Percentiles rank a stretch among this genome's conserved stretches.
Evolutionary conservation across 257 asterid genomes (phyloP).

Genomic region (Solanum rostratum): DNA sequence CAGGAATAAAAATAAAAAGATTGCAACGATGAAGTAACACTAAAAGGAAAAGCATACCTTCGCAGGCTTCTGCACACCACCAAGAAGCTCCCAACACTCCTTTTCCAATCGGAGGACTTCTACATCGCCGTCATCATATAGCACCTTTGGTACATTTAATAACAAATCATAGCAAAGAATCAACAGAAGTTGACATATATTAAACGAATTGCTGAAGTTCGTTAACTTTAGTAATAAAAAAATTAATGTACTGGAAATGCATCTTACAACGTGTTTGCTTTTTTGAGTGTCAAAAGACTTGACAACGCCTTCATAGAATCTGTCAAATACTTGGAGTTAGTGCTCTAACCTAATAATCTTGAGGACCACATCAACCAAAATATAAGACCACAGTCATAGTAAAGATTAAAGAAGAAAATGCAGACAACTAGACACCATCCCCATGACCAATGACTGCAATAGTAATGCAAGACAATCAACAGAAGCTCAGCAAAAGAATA

Average conservation of each 20-base stretch:
- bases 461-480: neutral
- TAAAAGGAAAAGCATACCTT: conserved; percentile 20
- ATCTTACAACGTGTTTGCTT: conserved; percentile 81
- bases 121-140: conserved; percentile 43
- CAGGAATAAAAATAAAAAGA: neutral
- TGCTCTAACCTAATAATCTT: neutral
- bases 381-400: neutral
- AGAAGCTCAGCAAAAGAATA: neutral
- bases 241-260: conserved; percentile 5
- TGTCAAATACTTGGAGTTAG: conserved; percentile 11
- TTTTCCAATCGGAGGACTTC: conserved; percentile 46
- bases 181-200: neutral
- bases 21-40: neutral
- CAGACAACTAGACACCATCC: neutral
- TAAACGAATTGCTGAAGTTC: neutral
- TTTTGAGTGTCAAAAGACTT: conserved; percentile 80
- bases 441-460: neutral
- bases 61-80: conserved; percentile 17
- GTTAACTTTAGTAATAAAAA: neutral
- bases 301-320: conserved; percentile 85
- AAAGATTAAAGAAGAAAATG: neutral
- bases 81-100: conserved; percentile 42
- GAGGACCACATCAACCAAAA: neutral
- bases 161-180: neutral
- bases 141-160: conserved; percentile 17